Percentiles rank a stretch among this genome's conserved stretches.
phyloP scores from a whole-genome alignment of 78 protist species.

The Dictyostelium intermedium region DNA sequence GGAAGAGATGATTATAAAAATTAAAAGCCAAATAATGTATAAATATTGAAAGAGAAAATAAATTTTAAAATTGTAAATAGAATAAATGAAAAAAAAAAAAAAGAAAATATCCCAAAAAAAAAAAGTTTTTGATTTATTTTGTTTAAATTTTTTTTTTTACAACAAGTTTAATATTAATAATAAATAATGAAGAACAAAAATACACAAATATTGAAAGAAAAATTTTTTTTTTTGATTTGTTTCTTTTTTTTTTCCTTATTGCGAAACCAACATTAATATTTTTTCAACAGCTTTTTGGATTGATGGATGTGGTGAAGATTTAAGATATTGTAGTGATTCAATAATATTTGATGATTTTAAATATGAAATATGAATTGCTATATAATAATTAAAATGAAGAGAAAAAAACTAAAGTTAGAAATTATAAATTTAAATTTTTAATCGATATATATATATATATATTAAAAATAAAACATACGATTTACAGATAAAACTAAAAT shows the following conservation, averaged over 20 bases:
- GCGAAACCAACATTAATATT: background rate
- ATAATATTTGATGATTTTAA: background rate
- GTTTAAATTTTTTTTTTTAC: background rate
- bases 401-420: background rate
- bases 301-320: slow-evolving; percentile 62
- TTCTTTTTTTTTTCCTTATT: background rate
- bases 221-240: background rate
- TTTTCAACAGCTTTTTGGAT: slow-evolving; percentile 71
- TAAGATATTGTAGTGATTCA: background rate
- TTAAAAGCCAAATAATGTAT: background rate
- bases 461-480: slow-evolving; percentile 4
- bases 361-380: slow-evolving; percentile 13
- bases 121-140: background rate
- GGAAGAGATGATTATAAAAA: slow-evolving; percentile 5
- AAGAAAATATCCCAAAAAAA: background rate
- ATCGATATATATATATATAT: too few relatives aligned
- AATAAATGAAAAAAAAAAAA: background rate
- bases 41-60: background rate
- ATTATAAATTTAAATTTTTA: too few relatives aligned
- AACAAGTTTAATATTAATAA: background rate
- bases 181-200: background rate
- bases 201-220: background rate
- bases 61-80: background rate
- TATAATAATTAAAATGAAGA: background rate
- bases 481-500: slow-evolving; percentile 19